A percentile compares a stretch with the other conserved stretches of the same genome.
Conservation (phyloP, 495 filamentous ascomycete species). For the Daldinia caldariorum region DNA sequence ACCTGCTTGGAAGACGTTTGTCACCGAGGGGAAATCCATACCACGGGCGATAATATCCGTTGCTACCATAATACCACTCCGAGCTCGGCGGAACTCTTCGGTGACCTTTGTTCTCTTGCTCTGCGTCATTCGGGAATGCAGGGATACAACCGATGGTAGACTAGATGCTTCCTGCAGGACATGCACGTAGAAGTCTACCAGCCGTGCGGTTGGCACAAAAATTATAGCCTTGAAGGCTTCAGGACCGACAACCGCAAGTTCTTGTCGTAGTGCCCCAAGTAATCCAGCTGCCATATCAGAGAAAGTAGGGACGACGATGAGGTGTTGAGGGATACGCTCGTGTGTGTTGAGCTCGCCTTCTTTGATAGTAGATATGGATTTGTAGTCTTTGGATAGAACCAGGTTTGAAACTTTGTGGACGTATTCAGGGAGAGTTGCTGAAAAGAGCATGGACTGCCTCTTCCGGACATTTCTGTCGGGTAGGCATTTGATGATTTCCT, state of each 20-base stretch:
- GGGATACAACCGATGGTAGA: constrained; percentile 61
- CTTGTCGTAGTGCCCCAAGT: constrained; percentile 53
- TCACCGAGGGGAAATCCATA: constrained; percentile 80
- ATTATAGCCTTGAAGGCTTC: constrained; percentile 70
- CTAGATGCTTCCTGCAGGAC: constrained; percentile 58
- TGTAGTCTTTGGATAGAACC: constrained; percentile 65
- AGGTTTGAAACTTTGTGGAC: constrained; percentile 68
- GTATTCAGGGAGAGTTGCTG: constrained; percentile 71
- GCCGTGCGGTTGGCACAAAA: constrained; percentile 72
- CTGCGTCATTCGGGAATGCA: constrained; percentile 71
- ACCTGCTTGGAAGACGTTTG: constrained; percentile 76
- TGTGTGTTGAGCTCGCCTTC: constrained; percentile 69
- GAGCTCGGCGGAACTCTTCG: constrained; percentile 66
- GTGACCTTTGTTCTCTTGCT: constrained; percentile 65
- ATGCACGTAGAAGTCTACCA: constrained; percentile 61
- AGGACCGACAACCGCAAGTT: constrained; percentile 56
- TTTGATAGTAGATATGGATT: constrained; percentile 69
- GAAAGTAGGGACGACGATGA: constrained; percentile 64
- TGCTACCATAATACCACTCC: constrained; percentile 68
- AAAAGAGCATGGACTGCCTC: constrained; percentile 78
- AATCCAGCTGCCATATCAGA: constrained; percentile 64
- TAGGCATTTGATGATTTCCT: constrained; percentile 65
- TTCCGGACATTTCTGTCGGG: constrained; percentile 62
- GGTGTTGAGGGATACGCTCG: constrained; percentile 68
- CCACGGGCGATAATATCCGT: constrained; percentile 77